phyloP scores from a whole-genome alignment of 164 flowering plant species.

The Macadamia integrifolia region DNA sequence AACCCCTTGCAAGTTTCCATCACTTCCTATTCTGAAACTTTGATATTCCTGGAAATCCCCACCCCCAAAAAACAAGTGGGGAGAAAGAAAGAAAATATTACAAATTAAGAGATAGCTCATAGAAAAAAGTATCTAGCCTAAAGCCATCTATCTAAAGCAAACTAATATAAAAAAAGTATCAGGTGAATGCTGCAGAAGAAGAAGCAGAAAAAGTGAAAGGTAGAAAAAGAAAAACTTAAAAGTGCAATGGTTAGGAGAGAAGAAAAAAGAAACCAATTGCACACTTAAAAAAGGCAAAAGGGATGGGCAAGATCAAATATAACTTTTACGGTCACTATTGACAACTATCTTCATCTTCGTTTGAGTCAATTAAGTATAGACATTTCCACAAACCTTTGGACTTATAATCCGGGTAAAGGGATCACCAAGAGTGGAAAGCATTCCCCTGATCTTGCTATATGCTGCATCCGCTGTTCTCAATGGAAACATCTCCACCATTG shows the following conservation, averaged over 20 bases:
- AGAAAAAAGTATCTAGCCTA: neutral
- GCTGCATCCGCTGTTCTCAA: slow-evolving; percentile 92
- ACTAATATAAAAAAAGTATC: neutral
- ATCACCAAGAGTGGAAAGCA: slow-evolving; percentile 93
- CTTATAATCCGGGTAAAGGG: slow-evolving; percentile 94
- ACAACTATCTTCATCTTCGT: no score
- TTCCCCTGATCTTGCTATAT: slow-evolving; percentile 75
- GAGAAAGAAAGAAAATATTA: neutral
- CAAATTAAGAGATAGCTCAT: neutral
- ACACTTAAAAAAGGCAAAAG: neutral
- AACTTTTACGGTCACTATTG: no score
- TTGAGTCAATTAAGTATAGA: neutral
- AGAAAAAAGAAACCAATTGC: no score
- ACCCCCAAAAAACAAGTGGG: no score
- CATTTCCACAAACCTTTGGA: slow-evolving; percentile 62
- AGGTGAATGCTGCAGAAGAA: no score
- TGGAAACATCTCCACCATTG: slow-evolving; percentile 97
- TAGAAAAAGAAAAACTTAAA: no score
- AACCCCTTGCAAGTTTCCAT: slow-evolving; percentile 93
- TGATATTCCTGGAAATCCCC: slow-evolving; percentile 68
- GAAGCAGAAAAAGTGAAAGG: no score
- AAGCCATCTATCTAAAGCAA: neutral
- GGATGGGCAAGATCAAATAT: neutral
- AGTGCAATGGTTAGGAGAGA: no score
- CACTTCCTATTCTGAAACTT: slow-evolving; percentile 89